phyloP scores from a whole-genome alignment of 1,284 basidiomycete genomes.

The Crucibulum cyathiforme region DNA sequence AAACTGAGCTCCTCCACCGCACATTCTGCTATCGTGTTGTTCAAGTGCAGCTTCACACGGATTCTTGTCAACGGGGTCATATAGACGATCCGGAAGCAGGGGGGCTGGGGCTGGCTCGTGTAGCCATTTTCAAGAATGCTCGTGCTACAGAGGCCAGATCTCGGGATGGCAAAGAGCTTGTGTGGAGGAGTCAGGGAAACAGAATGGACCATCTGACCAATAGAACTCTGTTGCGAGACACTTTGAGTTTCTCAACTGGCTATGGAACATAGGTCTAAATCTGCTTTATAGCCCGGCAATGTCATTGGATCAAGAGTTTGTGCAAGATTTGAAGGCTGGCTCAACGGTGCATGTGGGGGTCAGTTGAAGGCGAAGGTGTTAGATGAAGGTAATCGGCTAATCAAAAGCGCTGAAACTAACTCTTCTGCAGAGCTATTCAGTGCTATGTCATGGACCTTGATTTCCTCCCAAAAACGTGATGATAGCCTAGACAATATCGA shows the following conservation, averaged over 20 bases:
- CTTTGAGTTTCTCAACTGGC: constrained; percentile 8
- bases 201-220: constrained; percentile 11
- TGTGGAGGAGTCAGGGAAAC: constrained; percentile 32
- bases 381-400: constrained; percentile 14
- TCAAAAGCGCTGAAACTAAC: not conserved
- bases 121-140: constrained; percentile 23
- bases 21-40: constrained; percentile 18
- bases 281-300: constrained; percentile 15
- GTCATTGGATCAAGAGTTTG: constrained; percentile 21
- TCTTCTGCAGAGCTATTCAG: constrained; percentile 17
- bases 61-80: constrained; percentile 32
- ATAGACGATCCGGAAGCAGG: constrained; percentile 10
- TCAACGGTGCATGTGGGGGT: constrained; percentile 18
- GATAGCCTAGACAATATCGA: constrained; percentile 13
- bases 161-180: constrained; percentile 23
- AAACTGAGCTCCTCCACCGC: constrained; percentile 20
- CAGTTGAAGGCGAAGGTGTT: constrained; percentile 14
- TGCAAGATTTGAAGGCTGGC: constrained; percentile 15
- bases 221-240: constrained; percentile 11
- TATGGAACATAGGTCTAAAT: not conserved
- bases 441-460: constrained; percentile 19
- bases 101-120: constrained; percentile 32
- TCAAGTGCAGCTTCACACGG: constrained; percentile 28
- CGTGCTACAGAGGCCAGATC: constrained; percentile 14
- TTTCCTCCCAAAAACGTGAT: constrained; percentile 4